These are phyloP conservation scores for Lotmaria passim DNA, from an alignment of 208 protist species.

Conservation along the genomic window DNA sequence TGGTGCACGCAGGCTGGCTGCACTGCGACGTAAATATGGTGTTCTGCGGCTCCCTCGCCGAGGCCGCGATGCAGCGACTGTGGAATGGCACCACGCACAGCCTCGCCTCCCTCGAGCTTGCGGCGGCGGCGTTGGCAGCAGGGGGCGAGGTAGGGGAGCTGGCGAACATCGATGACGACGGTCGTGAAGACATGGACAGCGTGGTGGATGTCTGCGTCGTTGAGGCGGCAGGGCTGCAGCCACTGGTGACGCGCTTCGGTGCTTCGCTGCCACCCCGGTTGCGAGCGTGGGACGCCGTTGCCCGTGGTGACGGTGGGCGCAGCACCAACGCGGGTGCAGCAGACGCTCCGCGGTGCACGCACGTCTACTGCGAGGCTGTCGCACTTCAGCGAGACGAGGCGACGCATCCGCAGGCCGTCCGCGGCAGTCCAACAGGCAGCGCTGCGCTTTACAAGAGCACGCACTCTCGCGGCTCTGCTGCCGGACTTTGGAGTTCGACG, in stretches of 20 bases:
- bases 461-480: slow-evolving; percentile 1
- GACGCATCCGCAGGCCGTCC: no score
- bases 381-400: slow-evolving; percentile 2
- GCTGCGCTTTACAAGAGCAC: not conserved
- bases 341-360: not conserved
- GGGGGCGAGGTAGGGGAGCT: not conserved
- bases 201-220: slow-evolving; percentile 40
- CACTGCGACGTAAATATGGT: slow-evolving; percentile 50
- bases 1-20: slow-evolving; percentile 41
- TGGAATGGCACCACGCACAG: slow-evolving; percentile 31
- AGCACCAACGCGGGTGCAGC: not conserved
- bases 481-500: slow-evolving; percentile 1
- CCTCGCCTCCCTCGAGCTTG: slow-evolving; percentile 12
- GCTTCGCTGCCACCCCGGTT: slow-evolving; percentile 11
- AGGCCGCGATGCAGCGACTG: slow-evolving; percentile 28
- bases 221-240: slow-evolving; percentile 31
- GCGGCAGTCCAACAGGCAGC: not conserved
- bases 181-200: not conserved
- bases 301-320: not conserved
- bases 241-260: slow-evolving; percentile 8
- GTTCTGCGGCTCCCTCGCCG: slow-evolving; percentile 20
- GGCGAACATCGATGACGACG: not conserved
- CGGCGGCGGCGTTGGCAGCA: not conserved
- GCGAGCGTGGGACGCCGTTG: slow-evolving; percentile 15
- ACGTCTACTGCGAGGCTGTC: slow-evolving; percentile 33